Conservation (phyloP, 805 yeast genomes). For the Candida bentonensis region DNA sequence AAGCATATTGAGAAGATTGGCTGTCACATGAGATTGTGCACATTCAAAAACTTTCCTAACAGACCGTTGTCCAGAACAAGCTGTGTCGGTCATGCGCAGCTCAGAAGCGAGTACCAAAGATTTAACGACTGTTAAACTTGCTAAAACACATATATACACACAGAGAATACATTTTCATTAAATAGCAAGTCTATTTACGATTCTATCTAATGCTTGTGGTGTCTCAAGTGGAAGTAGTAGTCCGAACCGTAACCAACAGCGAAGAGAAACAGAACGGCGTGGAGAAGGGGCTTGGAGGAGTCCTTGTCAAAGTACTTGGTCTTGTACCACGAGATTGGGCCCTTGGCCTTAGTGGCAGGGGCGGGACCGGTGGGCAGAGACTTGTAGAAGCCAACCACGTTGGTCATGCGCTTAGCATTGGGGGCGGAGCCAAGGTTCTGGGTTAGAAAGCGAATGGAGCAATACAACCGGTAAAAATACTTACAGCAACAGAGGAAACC, state of each 20-base stretch:
- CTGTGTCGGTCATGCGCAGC: no score
- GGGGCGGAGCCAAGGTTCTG: slow-evolving; percentile 91
- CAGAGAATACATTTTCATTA: not conserved
- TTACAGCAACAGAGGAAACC: slow-evolving; percentile 87
- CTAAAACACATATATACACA: no score
- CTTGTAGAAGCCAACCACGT: slow-evolving; percentile 91
- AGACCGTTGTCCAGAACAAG: no score
- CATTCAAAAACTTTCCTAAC: no score
- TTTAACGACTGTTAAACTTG: no score
- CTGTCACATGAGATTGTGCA: no score
- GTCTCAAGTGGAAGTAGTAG: slow-evolving; percentile 69
- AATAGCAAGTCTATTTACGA: not conserved
- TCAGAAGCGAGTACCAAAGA: no score
- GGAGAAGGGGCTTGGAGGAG: slow-evolving; percentile 31
- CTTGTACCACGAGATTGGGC: slow-evolving; percentile 39
- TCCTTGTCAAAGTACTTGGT: slow-evolving; percentile 44
- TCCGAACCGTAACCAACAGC: slow-evolving; percentile 80
- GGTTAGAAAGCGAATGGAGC: slow-evolving; percentile 1
- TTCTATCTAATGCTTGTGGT: slow-evolving; percentile 9
- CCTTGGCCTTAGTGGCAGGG: slow-evolving; percentile 49
- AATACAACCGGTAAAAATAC: slow-evolving; percentile 20
- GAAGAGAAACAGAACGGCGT: slow-evolving; percentile 54
- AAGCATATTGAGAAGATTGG: no score
- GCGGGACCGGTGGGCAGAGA: slow-evolving; percentile 90
- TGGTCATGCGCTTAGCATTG: slow-evolving; percentile 91